These are phyloP conservation scores for Cercospora janseana DNA, from an alignment of 2,329 filamentous ascomycete species.

Conservation along the genomic window DNA sequence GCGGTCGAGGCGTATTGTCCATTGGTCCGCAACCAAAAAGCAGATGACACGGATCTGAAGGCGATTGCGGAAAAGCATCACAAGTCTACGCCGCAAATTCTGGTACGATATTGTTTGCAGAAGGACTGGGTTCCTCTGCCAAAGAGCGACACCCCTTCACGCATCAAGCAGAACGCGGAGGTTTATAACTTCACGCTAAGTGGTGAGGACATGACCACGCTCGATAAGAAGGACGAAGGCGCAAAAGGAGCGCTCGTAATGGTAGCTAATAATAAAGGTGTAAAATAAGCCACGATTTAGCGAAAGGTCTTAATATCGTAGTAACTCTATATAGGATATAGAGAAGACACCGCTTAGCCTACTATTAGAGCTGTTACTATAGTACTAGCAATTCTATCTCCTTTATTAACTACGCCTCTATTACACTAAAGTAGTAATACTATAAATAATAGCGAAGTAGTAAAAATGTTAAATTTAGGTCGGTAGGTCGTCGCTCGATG, in stretches of 20 bases:
- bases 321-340: too few species aligned
- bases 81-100: constrained; percentile 71
- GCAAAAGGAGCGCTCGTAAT: constrained; percentile 35
- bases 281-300: neutral
- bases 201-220: constrained; percentile 55
- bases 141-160: constrained; percentile 67
- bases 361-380: too few species aligned
- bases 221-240: constrained; percentile 51
- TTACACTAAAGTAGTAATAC: too few species aligned
- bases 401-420: too few species aligned
- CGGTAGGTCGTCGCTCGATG: too few species aligned
- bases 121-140: constrained; percentile 69
- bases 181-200: constrained; percentile 61
- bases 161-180: constrained; percentile 65
- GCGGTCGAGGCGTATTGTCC: constrained; percentile 64
- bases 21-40: constrained; percentile 68
- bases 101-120: constrained; percentile 79
- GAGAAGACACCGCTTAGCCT: too few species aligned
- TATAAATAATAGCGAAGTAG: too few species aligned
- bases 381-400: too few species aligned
- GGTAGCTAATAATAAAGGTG: constrained; percentile 33
- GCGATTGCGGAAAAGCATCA: constrained; percentile 68
- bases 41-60: constrained; percentile 64
- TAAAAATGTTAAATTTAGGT: too few species aligned
- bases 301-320: too few species aligned